phyloP scores from a whole-genome alignment of 192 early-diverging fungal species.

The Coemansia sp. region DNA sequence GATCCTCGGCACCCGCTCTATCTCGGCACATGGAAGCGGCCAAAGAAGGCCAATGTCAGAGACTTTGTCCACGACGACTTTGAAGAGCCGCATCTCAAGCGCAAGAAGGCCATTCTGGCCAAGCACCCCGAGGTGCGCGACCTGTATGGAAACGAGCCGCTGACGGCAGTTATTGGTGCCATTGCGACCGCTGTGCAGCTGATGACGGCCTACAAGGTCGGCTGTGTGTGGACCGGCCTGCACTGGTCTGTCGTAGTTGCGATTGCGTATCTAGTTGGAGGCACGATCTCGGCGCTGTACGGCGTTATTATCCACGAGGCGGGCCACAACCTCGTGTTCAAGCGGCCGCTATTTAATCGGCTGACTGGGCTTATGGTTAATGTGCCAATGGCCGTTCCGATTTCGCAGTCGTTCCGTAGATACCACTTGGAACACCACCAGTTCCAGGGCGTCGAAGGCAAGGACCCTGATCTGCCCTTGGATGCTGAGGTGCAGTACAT shows the following conservation, averaged over 20 bases:
- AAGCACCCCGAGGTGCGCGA: slow-evolving; percentile 83
- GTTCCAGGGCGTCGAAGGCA: slow-evolving; percentile 88
- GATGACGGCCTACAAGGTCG: slow-evolving; percentile 69
- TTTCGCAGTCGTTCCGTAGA: slow-evolving; percentile 76
- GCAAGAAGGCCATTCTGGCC: slow-evolving; percentile 80
- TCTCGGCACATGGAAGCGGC: slow-evolving; percentile 74
- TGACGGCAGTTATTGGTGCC: slow-evolving; percentile 69
- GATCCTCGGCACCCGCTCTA: slow-evolving; percentile 70
- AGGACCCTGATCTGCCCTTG: slow-evolving; percentile 89
- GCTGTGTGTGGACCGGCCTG: slow-evolving; percentile 57
- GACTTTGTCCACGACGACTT: slow-evolving; percentile 77
- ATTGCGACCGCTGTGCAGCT: slow-evolving; percentile 64
- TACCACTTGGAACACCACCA: slow-evolving; percentile 96
- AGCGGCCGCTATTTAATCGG: slow-evolving; percentile 68
- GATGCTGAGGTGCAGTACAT: slow-evolving; percentile 77
- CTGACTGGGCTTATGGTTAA: slow-evolving; percentile 80
- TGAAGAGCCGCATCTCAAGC: slow-evolving; percentile 93
- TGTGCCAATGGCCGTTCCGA: slow-evolving; percentile 76
- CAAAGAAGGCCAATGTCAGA: slow-evolving; percentile 59
- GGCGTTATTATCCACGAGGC: slow-evolving; percentile 92
- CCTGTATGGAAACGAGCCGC: slow-evolving; percentile 77
- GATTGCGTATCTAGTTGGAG: slow-evolving; percentile 77
- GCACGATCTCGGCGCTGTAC: slow-evolving; percentile 72
- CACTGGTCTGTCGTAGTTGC: slow-evolving; percentile 59
- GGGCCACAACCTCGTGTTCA: slow-evolving; percentile 78